These are phyloP conservation scores for Coix lacrymajobi DNA, from an alignment of 176 grass and related monocot species.

Conservation along the genomic window DNA sequence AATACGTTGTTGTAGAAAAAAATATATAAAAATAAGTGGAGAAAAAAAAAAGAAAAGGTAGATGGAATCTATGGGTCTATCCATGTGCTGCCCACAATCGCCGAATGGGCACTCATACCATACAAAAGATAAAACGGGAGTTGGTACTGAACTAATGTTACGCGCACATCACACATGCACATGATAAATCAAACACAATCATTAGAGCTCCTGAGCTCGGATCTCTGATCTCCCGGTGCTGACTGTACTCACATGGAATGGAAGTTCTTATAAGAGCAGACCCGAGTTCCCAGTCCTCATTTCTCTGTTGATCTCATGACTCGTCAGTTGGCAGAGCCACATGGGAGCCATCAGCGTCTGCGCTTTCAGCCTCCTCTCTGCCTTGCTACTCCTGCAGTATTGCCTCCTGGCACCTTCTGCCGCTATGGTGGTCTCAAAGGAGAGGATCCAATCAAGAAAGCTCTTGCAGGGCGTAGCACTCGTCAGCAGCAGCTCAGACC, in stretches of 20 bases:
- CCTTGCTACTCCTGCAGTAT: constrained; percentile 22
- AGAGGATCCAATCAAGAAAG: constrained; percentile 21
- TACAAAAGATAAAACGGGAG: not conserved
- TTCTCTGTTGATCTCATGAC: not conserved
- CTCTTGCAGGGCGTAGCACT: constrained; percentile 13
- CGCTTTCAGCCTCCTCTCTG: constrained; percentile 17
- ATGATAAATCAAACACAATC: not conserved
- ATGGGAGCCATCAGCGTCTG: constrained; percentile 25
- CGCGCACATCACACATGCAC: not conserved
- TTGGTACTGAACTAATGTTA: not conserved
- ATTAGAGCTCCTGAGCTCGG: not conserved
- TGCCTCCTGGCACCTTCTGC: not conserved
- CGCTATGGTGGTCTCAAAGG: not conserved
- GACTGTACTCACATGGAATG: constrained; percentile 32
- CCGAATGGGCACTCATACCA: not conserved
- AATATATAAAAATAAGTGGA: not conserved
- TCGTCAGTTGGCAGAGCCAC: not conserved
- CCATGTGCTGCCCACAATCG: constrained; percentile 22
- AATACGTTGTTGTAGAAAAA: not conserved
- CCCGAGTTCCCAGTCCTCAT: not conserved
- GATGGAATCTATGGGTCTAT: constrained; percentile 9
- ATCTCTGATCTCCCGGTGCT: constrained; percentile 5
- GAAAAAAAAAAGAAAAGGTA: not conserved
- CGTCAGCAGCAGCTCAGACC: not conserved
- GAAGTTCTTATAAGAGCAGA: constrained; percentile 7